A percentile compares a stretch with the other conserved stretches of the same genome.
These are phyloP conservation scores for Globisporangium nodosum DNA, from an alignment of 352 stramenopile species.

Conservation along the genomic window DNA sequence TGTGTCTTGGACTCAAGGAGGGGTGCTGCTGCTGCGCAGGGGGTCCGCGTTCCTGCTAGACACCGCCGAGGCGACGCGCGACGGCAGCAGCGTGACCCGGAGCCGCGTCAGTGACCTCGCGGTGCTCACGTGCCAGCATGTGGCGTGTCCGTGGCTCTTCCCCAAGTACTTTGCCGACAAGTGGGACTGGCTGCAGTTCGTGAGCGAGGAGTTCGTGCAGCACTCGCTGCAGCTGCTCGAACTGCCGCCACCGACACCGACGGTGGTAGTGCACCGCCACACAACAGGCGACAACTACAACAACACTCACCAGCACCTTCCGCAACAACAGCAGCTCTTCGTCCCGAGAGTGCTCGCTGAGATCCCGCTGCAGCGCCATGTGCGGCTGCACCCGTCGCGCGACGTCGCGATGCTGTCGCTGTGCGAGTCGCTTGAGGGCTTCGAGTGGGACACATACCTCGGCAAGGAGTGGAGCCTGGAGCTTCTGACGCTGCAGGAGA, in stretches of 20 bases:
- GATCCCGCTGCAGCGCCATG: slow-evolving; percentile 39
- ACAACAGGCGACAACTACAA: background rate
- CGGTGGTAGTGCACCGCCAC: background rate
- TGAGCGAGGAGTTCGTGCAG: slow-evolving; percentile 66
- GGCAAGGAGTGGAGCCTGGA: slow-evolving; percentile 25
- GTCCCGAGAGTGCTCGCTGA: slow-evolving; percentile 42
- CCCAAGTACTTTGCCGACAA: slow-evolving; percentile 69
- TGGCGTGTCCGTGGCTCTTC: slow-evolving; percentile 78
- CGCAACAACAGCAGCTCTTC: slow-evolving; percentile 1
- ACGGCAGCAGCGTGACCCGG: background rate
- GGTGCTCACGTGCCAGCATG: slow-evolving; percentile 76
- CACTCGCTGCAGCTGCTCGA: slow-evolving; percentile 67
- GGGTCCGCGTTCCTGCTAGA: slow-evolving; percentile 63
- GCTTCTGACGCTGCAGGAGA: slow-evolving; percentile 25
- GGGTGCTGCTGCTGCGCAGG: slow-evolving; percentile 16
- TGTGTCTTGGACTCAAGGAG: background rate
- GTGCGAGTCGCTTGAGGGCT: slow-evolving; percentile 20
- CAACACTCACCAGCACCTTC: background rate
- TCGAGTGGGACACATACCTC: slow-evolving; percentile 17
- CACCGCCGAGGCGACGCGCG: background rate
- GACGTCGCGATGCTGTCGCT: slow-evolving; percentile 61
- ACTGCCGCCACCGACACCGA: slow-evolving; percentile 7
- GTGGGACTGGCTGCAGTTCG: slow-evolving; percentile 81
- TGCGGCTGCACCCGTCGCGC: slow-evolving; percentile 45
- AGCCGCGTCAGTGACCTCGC: slow-evolving; percentile 7